Conservation (phyloP, 192 early-diverging fungal species). For the Umbelopsis isabellina region DNA sequence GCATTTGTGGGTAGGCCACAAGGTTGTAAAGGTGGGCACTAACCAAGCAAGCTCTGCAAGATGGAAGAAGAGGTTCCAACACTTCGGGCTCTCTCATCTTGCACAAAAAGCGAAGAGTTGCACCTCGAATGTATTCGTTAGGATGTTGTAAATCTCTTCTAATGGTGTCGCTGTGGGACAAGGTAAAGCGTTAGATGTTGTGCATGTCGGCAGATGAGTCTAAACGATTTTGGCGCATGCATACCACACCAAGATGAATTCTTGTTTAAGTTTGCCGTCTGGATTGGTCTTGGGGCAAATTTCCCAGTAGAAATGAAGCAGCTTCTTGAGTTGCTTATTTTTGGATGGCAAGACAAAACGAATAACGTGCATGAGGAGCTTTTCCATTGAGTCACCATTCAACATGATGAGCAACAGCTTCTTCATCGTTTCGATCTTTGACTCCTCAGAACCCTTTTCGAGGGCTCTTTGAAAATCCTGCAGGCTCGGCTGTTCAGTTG, state of each 20-base stretch:
- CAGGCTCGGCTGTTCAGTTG: constrained; percentile 66
- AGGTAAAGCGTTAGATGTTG: not conserved
- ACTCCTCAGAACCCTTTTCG: constrained; percentile 90
- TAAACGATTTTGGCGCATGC: not conserved
- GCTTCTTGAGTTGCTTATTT: constrained; percentile 97
- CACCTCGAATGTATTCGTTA: constrained; percentile 97
- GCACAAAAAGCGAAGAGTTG: constrained; percentile 91
- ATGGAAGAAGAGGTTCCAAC: constrained; percentile 91
- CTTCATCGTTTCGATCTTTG: constrained; percentile 95
- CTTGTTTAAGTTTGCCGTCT: constrained; percentile 92
- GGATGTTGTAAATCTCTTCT: constrained; percentile 97
- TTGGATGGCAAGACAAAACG: constrained; percentile 96
- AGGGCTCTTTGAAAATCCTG: constrained; percentile 78
- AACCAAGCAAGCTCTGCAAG: constrained; percentile 86
- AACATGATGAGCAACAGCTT: constrained; percentile 87
- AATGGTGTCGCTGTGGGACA: constrained; percentile 75
- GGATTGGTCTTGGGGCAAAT: constrained; percentile 91
- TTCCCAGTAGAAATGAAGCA: constrained; percentile 97
- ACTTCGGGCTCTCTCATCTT: constrained; percentile 95
- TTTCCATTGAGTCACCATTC: constrained; percentile 88
- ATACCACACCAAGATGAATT: constrained; percentile 95
- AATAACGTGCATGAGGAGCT: constrained; percentile 97
- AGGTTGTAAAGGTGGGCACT: not conserved
- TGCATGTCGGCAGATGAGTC: not conserved
- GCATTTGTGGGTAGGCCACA: not conserved